phyloP scores from a whole-genome alignment of 148 eudicot genomes.

The Bassia scoparia region DNA sequence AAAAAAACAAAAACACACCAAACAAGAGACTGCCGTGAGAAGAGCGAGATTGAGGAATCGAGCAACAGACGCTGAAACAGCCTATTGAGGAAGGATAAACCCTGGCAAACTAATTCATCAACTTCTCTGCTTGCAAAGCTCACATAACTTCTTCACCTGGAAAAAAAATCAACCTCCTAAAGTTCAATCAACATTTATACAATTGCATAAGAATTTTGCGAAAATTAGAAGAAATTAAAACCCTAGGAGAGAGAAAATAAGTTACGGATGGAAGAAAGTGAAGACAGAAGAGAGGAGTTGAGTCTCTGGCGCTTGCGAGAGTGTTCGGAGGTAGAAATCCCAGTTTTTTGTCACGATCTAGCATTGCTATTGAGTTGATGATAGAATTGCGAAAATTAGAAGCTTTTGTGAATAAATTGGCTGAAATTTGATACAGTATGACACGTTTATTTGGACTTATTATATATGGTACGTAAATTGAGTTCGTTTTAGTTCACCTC shows the following conservation, averaged over 20 bases:
- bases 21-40: constrained; percentile 68
- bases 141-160: constrained; percentile 72
- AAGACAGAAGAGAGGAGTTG: constrained; percentile 70
- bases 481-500: no score
- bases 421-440: no score
- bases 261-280: constrained; percentile 66
- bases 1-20: no score
- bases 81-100: constrained; percentile 77
- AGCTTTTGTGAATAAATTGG: neutral
- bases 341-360: constrained; percentile 44
- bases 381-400: neutral
- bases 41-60: constrained; percentile 59
- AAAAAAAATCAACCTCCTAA: neutral
- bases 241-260: constrained; percentile 14
- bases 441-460: no score
- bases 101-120: constrained; percentile 84
- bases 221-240: neutral
- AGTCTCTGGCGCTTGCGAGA: constrained; percentile 73
- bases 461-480: no score
- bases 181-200: neutral
- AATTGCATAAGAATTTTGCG: neutral
- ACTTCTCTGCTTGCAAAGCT: constrained; percentile 72
- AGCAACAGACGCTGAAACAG: constrained; percentile 79
- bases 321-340: constrained; percentile 61
- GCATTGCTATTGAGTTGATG: constrained; percentile 27